Evolutionary conservation across 2,329 filamentous ascomycete genomes (phyloP).

Genomic region (Helminthosporium solani): DNA sequence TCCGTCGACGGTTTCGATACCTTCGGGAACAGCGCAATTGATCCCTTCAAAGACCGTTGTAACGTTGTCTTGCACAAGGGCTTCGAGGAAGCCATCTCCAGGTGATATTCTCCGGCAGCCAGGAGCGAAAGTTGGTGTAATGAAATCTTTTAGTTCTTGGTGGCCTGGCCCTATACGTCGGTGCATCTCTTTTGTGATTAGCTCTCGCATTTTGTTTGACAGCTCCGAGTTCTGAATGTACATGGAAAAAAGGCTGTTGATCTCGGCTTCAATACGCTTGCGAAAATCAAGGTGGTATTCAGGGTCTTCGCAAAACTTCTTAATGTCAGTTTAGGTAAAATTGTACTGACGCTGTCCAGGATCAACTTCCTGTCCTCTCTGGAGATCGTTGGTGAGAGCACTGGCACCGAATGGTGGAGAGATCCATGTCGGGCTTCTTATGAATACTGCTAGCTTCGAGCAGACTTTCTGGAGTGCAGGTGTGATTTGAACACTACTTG

Average conservation of each 20-base stretch:
- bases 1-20: slow-evolving; percentile 31
- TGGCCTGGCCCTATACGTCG: slow-evolving; percentile 42
- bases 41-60: slow-evolving; percentile 28
- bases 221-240: slow-evolving; percentile 51
- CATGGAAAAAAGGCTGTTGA: slow-evolving; percentile 56
- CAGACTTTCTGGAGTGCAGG: slow-evolving; percentile 43
- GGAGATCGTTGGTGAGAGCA: slow-evolving; percentile 34
- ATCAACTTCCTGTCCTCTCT: slow-evolving; percentile 41
- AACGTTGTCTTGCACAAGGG: slow-evolving; percentile 33
- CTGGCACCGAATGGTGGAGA: slow-evolving; percentile 41
- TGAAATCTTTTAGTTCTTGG: slow-evolving; percentile 46
- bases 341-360: slow-evolving; percentile 47
- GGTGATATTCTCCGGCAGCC: slow-evolving; percentile 42
- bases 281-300: slow-evolving; percentile 54
- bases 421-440: slow-evolving; percentile 45
- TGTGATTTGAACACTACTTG: slow-evolving; percentile 39
- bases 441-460: slow-evolving; percentile 39
- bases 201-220: slow-evolving; percentile 45
- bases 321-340: slow-evolving; percentile 54
- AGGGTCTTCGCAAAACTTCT: slow-evolving; percentile 60
- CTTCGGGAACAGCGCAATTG: slow-evolving; percentile 40
- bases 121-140: slow-evolving; percentile 51
- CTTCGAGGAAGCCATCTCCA: slow-evolving; percentile 36
- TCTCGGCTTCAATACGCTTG: slow-evolving; percentile 51
- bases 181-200: slow-evolving; percentile 46